A percentile compares a stretch with the other conserved stretches of the same genome.
phyloP scores from a whole-genome alignment of 31 red algal species.

The Endocladia muricata region DNA sequence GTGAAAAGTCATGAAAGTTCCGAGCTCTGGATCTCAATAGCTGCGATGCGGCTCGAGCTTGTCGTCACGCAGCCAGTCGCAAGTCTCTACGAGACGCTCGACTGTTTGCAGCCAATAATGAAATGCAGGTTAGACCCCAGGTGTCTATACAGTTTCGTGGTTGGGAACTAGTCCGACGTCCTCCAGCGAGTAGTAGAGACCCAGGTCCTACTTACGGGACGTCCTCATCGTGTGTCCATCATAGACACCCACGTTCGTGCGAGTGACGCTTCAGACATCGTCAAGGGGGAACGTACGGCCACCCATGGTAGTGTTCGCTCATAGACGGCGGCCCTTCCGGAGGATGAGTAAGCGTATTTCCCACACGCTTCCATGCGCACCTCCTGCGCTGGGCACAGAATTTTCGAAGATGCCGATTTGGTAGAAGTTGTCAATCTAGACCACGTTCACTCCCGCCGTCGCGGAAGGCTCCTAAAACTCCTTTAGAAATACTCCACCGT shows the following conservation, averaged over 20 bases:
- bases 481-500: conserved; percentile 12
- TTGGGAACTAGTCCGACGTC: conserved; percentile 9
- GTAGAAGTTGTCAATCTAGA: too few species aligned
- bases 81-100: conserved; percentile 1
- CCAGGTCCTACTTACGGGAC: neutral
- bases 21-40: neutral
- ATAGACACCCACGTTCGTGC: neutral
- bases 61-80: conserved; percentile 12
- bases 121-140: conserved; percentile 20
- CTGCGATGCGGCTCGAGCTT: neutral
- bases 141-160: conserved; percentile 2
- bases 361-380: too few species aligned
- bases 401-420: too few species aligned
- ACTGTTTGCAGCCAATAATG: neutral
- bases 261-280: neutral
- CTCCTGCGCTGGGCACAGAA: too few species aligned
- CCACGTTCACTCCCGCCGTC: neutral
- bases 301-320: neutral
- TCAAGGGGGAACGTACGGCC: neutral
- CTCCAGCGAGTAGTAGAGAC: neutral
- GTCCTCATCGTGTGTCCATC: conserved; percentile 9
- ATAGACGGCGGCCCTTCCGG: too few species aligned
- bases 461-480: neutral
- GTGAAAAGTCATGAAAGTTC: neutral
- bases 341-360: too few species aligned